phyloP scores from a whole-genome alignment of 495 filamentous ascomycete genomes.

The Hypoxylon crocopeplum region DNA sequence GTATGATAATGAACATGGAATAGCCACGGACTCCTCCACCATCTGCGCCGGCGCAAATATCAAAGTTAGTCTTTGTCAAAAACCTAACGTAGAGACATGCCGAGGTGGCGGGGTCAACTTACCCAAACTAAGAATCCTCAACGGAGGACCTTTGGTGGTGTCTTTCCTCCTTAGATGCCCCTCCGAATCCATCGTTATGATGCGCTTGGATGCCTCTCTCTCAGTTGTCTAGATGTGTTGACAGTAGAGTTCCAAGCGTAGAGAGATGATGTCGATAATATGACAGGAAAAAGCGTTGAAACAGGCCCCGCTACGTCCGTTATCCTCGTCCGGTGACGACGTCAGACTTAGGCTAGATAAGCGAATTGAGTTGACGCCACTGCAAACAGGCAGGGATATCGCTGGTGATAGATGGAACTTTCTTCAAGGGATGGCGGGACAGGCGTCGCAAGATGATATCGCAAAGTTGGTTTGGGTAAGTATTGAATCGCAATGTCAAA shows the following conservation, averaged over 20 bases:
- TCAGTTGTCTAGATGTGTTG: conserved; percentile 1
- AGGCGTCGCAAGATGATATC: background rate
- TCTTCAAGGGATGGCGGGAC: background rate
- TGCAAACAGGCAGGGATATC: background rate
- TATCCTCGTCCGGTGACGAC: conserved; percentile 32
- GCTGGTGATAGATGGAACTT: background rate
- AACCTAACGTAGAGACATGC: background rate
- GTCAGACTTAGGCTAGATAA: conserved; percentile 25
- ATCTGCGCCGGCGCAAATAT: conserved; percentile 59
- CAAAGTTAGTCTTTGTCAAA: conserved; percentile 17
- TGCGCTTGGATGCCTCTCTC: conserved; percentile 2
- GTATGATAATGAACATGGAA: conserved; percentile 93
- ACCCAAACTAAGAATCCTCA: conserved; percentile 92
- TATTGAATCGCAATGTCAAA: background rate
- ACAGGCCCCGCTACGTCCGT: conserved; percentile 13
- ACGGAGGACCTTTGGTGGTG: conserved; percentile 90
- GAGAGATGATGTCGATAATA: conserved; percentile 1
- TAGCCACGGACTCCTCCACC: conserved; percentile 97
- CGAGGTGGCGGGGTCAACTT: conserved; percentile 41
- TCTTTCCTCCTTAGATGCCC: conserved; percentile 71
- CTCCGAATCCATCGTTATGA: conserved; percentile 38
- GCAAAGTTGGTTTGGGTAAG: background rate
- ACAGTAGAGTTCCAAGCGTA: background rate
- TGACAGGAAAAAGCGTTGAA: conserved; percentile 12
- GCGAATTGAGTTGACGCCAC: conserved; percentile 16